Evolutionary conservation across 257 asterid species (phyloP).

Genomic region (Fraxinus quadrangulata): DNA sequence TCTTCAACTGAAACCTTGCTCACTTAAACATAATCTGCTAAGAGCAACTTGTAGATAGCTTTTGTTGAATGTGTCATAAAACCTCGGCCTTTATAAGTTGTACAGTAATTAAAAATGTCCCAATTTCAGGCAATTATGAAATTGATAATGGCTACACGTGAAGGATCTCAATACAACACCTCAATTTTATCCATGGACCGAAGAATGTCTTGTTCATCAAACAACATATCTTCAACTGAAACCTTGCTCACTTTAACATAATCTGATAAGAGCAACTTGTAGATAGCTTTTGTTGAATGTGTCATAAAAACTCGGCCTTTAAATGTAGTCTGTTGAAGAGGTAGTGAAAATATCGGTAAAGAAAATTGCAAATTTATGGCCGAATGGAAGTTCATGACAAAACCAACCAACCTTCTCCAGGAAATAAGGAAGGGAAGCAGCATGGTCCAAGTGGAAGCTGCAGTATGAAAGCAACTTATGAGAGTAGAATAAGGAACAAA

Average conservation of each 20-base stretch:
- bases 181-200: no score
- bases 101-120: no score
- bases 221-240: no score
- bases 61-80: constrained; percentile 98
- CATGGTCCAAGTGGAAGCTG: constrained; percentile 99
- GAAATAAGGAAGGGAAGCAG: constrained; percentile 98
- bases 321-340: constrained; percentile 67
- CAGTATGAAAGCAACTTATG: constrained; percentile 27
- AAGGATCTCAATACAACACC: no score
- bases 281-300: no score
- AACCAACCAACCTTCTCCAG: constrained; percentile 74
- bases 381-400: constrained; percentile 19
- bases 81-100: no score
- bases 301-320: constrained; percentile 92
- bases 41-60: constrained; percentile 90
- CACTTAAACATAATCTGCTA: constrained; percentile 89
- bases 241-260: no score
- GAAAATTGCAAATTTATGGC: constrained; percentile 20
- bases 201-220: no score
- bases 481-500: constrained; percentile 8
- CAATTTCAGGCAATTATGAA: no score
- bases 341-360: constrained; percentile 23
- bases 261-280: no score
- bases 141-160: no score
- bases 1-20: constrained; percentile 99